Evolutionary conservation across 495 filamentous ascomycete genomes (phyloP), one percentile per base, ranked within the genome.

Genomic region (Lasiosphaeriaceae sp.): DNA sequence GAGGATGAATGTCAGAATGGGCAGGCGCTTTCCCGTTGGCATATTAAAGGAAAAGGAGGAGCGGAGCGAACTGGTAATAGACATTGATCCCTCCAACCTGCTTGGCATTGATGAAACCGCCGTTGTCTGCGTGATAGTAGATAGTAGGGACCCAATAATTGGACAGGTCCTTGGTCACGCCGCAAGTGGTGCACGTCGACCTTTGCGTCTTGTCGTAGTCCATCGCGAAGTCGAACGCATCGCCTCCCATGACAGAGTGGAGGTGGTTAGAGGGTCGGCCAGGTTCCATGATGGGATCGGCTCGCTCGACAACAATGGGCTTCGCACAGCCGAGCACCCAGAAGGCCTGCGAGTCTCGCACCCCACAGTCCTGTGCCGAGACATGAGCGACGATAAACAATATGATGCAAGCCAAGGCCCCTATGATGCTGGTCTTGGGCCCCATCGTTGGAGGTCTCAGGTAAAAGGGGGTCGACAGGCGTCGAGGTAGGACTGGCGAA

Each of bases 71-170:
- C 44, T 52, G 54, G 57, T 63, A 63, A 39, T 63, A 63, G 0
- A 63, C 47, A 24, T 59, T 84, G 81, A 61, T 50, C 9, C 61
- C 61, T 7, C 80, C 83, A 44, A 73, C 74, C 58, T 84, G 82
- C 2, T 74, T 64, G 14, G 89, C 88, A 24, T 69, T 62, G 31
- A 77, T 74, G 65, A 90, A 86, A 44, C 75, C 77, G 1, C 84
- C 85, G 56, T 89, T 88, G 55, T 78, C 65, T n/a, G 80, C 78
- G 29, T 81, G 75, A 70, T 82, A 89, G 68, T 83, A 89, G 12
- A 91, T 71, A 54, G 67, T 69, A 1, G 89, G 85, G 11, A 82
- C 80, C 89, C 88, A 91, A 74, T 92, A 91, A 67, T 85, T 89
- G 58, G 81, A 86, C 57, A 83, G 71, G 69, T 92, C 88, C 54